A percentile compares a stretch with the other conserved stretches of the same genome.
These are phyloP conservation scores for Puccinellia tenuiflora DNA, from an alignment of 176 grass and related monocot species.

Conservation along the genomic window DNA sequence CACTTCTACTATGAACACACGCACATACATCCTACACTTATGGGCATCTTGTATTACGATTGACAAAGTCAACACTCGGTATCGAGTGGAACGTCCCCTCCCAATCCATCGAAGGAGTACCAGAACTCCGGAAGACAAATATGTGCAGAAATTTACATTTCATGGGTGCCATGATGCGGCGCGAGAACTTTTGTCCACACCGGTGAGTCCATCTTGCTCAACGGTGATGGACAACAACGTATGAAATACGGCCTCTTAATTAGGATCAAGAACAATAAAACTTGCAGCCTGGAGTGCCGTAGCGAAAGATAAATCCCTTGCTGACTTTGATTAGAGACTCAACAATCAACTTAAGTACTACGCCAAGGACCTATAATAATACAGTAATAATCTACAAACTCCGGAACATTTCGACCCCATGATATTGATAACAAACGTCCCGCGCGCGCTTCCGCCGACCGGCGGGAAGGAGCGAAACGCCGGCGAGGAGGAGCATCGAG, in stretches of 20 bases:
- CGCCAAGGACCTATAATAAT: neutral
- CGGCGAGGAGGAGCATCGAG: neutral
- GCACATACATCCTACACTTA: too few relatives aligned
- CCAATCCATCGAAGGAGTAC: too few relatives aligned
- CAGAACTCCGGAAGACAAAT: too few relatives aligned
- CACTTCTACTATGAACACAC: too few relatives aligned
- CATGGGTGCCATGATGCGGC: too few relatives aligned
- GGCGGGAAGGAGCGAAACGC: neutral
- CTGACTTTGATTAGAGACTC: neutral
- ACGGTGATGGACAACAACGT: neutral
- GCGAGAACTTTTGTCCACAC: too few relatives aligned
- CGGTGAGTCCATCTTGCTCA: neutral
- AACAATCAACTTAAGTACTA: neutral
- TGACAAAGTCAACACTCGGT: too few relatives aligned
- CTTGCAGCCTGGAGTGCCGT: too few relatives aligned
- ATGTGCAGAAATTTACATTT: neutral
- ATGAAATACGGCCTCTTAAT: neutral
- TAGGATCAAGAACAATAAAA: neutral
- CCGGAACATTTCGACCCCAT: neutral
- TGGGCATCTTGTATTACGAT: too few relatives aligned
- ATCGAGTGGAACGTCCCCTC: too few relatives aligned
- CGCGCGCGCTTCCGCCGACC: neutral
- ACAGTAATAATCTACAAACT: neutral
- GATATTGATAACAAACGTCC: neutral
- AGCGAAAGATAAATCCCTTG: neutral